Conservation (phyloP, 73 alveolate genomes). For the Blepharisma stoltei region DNA sequence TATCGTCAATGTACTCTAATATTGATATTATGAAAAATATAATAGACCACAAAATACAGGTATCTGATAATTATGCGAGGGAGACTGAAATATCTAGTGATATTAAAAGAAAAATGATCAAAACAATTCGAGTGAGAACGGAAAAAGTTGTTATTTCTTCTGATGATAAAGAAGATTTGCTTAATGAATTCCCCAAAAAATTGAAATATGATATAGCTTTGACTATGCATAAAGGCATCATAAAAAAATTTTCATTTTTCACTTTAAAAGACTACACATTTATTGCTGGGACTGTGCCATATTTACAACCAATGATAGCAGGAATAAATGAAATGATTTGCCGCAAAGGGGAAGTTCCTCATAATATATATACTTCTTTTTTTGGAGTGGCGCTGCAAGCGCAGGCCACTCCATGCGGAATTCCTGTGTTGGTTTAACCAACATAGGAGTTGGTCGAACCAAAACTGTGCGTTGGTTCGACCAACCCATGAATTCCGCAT, state of each 20-base stretch:
- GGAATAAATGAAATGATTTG: not conserved
- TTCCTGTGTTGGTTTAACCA: too few species aligned
- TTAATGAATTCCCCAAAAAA: slow-evolving; percentile 6
- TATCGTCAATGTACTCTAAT: not conserved
- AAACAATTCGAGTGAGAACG: not conserved
- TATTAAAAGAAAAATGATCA: slow-evolving; percentile 10
- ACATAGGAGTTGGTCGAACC: too few species aligned
- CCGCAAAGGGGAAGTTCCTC: not conserved
- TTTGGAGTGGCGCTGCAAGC: too few species aligned
- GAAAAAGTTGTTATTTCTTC: not conserved
- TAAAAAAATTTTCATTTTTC: not conserved
- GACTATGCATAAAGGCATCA: not conserved
- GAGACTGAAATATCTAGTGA: not conserved
- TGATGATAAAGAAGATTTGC: slow-evolving; percentile 1
- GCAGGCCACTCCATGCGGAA: too few species aligned
- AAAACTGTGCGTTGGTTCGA: too few species aligned
- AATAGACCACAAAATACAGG: slow-evolving; percentile 11
- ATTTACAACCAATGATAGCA: not conserved
- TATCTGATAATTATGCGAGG: slow-evolving; percentile 9
- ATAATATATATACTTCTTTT: too few species aligned
- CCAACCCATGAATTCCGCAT: too few species aligned
- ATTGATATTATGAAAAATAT: not conserved
- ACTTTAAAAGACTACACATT: not conserved
- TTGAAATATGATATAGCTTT: slow-evolving; percentile 11
- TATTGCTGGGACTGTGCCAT: not conserved